Conservation (phyloP, 2,329 filamentous ascomycete genomes). For the Didymella glomerata region DNA sequence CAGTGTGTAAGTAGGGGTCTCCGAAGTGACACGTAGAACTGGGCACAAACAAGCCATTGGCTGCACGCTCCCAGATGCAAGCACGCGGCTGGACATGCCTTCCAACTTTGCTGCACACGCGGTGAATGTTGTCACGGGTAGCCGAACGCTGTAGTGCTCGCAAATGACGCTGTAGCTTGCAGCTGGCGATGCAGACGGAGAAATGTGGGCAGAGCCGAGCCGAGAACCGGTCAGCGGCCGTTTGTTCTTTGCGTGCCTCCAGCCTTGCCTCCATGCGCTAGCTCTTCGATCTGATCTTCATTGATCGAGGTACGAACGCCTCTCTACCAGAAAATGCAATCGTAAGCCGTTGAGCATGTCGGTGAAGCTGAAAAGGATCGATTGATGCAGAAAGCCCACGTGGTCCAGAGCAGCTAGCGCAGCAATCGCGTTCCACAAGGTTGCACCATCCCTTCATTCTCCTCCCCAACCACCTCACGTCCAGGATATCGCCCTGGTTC, state of each 20-base stretch:
- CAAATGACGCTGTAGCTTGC: slow-evolving; percentile 24
- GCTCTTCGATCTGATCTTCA: background rate
- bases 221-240: background rate
- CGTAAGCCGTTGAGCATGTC: slow-evolving; percentile 13
- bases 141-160: slow-evolving; percentile 20
- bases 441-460: slow-evolving; percentile 32
- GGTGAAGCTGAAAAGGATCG: slow-evolving; percentile 11
- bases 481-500: slow-evolving; percentile 26
- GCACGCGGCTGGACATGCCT: slow-evolving; percentile 5
- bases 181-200: slow-evolving; percentile 16
- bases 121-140: slow-evolving; percentile 17
- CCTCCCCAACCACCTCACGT: slow-evolving; percentile 32
- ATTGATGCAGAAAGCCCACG: slow-evolving; percentile 30
- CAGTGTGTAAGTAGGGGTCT: slow-evolving; percentile 17
- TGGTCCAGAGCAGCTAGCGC: slow-evolving; percentile 26
- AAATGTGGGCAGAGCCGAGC: background rate
- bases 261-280: background rate
- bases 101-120: slow-evolving; percentile 13
- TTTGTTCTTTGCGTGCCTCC: background rate
- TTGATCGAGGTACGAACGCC: slow-evolving; percentile 1
- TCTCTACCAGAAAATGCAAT: background rate
- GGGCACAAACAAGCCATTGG: slow-evolving; percentile 19
- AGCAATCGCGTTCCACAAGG: slow-evolving; percentile 26
- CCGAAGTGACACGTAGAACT: slow-evolving; percentile 10
- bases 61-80: slow-evolving; percentile 16